phyloP scores from a whole-genome alignment of 208 protist genomes.

The Trypanosoma platydactyli region DNA sequence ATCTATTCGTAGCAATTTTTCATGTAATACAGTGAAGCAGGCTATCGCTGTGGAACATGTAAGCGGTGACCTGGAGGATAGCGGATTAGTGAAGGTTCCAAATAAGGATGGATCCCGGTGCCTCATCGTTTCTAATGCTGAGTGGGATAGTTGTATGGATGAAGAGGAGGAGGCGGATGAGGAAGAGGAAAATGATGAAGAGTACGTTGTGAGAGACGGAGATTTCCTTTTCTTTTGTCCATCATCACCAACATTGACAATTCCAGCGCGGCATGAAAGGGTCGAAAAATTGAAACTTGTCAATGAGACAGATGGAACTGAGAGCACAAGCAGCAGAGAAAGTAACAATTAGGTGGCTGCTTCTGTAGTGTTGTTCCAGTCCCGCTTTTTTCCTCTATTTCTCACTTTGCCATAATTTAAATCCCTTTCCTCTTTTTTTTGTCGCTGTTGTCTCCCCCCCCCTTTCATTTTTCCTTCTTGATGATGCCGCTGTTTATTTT shows the following conservation, averaged over 20 bases:
- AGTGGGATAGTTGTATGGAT: constrained; percentile 32
- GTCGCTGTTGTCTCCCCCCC: constrained; percentile 2
- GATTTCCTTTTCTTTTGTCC: not conserved
- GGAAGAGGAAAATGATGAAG: constrained; percentile 29
- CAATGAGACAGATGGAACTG: not conserved
- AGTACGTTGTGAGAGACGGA: constrained; percentile 7
- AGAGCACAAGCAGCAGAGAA: not conserved
- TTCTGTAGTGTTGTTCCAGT: not conserved
- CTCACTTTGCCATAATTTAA: no score
- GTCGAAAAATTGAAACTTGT: not conserved
- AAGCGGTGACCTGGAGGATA: not conserved
- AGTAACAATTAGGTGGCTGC: not conserved
- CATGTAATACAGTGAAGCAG: constrained; percentile 42
- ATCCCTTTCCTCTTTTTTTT: constrained; percentile 13
- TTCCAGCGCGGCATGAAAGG: constrained; percentile 7
- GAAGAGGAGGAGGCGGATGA: constrained; percentile 35
- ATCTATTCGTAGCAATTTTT: constrained; percentile 16
- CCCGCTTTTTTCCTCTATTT: not conserved
- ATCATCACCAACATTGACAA: constrained; percentile 13
- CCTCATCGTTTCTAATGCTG: constrained; percentile 27
- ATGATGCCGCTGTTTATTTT: no score
- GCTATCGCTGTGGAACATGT: constrained; percentile 33
- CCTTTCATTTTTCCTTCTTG: constrained; percentile 1
- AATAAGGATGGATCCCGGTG: not conserved
- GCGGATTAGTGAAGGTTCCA: constrained; percentile 3